Evolutionary conservation across 148 eudicot genomes (phyloP).

Genomic region (Polygonum aviculare): DNA sequence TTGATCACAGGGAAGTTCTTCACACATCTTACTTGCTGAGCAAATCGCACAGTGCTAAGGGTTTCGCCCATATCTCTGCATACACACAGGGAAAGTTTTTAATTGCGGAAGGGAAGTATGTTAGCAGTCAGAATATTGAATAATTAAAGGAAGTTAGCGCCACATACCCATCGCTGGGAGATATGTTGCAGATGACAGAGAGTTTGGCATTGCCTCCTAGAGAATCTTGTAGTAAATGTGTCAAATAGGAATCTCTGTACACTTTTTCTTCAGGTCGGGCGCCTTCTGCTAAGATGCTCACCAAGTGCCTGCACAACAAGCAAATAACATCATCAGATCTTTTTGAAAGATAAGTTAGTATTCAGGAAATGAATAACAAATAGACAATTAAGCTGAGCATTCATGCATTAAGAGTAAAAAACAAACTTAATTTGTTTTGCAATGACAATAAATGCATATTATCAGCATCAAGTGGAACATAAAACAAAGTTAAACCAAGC

Average conservation of each 20-base stretch:
- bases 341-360: not conserved
- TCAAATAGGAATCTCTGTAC: conserved; percentile 60
- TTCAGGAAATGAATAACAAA: not conserved
- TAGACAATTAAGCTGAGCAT: not conserved
- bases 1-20: conserved; percentile 79
- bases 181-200: conserved; percentile 65
- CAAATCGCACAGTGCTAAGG: conserved; percentile 85
- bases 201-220: conserved; percentile 89
- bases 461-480: not conserved
- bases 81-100: not conserved
- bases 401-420: not conserved
- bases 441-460: not conserved
- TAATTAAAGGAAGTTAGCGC: not conserved
- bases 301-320: conserved; percentile 51
- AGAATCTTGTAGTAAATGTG: conserved; percentile 70
- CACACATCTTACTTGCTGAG: conserved; percentile 53
- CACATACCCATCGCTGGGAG: conserved; percentile 62
- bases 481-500: not conserved
- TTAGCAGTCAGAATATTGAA: not conserved
- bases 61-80: conserved; percentile 64
- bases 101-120: not conserved
- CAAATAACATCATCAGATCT: not conserved
- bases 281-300: conserved; percentile 56
- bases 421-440: not conserved
- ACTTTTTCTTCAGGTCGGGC: conserved; percentile 38